A percentile compares a stretch with the other conserved stretches of the same genome.
Conservation (phyloP, 129 eudicot species). For the Flaveria brownii region DNA sequence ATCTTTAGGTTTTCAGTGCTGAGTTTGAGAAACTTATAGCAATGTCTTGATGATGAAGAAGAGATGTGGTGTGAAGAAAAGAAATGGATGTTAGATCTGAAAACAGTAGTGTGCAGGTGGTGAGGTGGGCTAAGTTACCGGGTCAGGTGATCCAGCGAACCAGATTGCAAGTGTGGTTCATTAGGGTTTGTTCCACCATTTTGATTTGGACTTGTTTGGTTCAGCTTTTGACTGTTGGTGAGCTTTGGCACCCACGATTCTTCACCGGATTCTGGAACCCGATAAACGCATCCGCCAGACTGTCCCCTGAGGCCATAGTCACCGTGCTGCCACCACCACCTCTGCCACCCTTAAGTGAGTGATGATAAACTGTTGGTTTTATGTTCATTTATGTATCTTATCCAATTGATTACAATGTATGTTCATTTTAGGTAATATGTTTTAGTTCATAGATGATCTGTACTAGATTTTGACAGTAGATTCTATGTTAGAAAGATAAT, state of each 20-base stretch:
- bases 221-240: conserved; percentile 76
- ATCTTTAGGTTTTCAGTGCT: not conserved
- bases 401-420: conserved; percentile 17
- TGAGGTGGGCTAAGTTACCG: conserved; percentile 51
- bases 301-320: conserved; percentile 33
- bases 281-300: conserved; percentile 31
- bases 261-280: conserved; percentile 39
- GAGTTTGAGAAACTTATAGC: not conserved
- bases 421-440: not conserved
- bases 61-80: conserved; percentile 59
- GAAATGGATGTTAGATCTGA: conserved; percentile 80
- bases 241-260: conserved; percentile 73
- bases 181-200: conserved; percentile 84
- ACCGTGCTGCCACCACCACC: conserved; percentile 36
- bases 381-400: conserved; percentile 1
- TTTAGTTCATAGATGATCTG: not conserved
- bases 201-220: conserved; percentile 90
- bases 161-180: conserved; percentile 76
- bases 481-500: not conserved
- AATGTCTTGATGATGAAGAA: conserved; percentile 46
- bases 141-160: conserved; percentile 58
- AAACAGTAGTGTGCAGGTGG: conserved; percentile 42
- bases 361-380: not conserved
- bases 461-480: not conserved
- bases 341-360: conserved; percentile 76